A percentile compares a stretch with the other conserved stretches of the same genome.
These are phyloP conservation scores for Coniochaeta prunicola DNA, from an alignment of 2,329 filamentous ascomycete genomes.

Conservation along the genomic window DNA sequence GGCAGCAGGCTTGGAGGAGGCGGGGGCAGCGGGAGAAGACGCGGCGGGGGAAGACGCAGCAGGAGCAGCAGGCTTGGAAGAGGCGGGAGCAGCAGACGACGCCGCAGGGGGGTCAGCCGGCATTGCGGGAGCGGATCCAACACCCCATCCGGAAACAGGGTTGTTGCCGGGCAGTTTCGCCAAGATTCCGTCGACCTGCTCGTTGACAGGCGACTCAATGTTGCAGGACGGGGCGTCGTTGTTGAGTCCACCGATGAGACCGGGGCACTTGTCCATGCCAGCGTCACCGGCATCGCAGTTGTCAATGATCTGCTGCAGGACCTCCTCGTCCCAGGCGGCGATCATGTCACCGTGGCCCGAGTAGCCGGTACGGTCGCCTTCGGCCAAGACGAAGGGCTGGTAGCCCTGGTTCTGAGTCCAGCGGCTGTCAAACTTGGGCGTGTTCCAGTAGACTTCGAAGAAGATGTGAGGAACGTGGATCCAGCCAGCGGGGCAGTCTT, in stretches of 20 bases:
- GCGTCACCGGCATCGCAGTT: slow-evolving; percentile 53
- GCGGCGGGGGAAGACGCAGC: not conserved
- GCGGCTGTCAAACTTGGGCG: slow-evolving; percentile 40
- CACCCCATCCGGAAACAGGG: slow-evolving; percentile 41
- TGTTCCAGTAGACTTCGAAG: slow-evolving; percentile 55
- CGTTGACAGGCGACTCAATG: slow-evolving; percentile 38
- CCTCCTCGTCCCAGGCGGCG: slow-evolving; percentile 61
- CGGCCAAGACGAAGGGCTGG: slow-evolving; percentile 61
- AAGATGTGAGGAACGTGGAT: slow-evolving; percentile 51
- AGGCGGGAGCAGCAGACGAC: slow-evolving; percentile 2
- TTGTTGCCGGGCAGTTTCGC: slow-evolving; percentile 47
- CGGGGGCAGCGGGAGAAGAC: slow-evolving; percentile 5
- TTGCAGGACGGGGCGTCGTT: slow-evolving; percentile 38
- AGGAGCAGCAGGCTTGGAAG: not conserved
- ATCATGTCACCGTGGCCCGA: slow-evolving; percentile 67
- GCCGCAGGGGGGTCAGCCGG: not conserved
- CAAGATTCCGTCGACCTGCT: slow-evolving; percentile 35
- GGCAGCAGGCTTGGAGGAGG: not conserved
- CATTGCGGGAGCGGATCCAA: not conserved
- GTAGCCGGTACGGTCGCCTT: slow-evolving; percentile 64
- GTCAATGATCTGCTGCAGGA: slow-evolving; percentile 60
- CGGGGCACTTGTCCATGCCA: slow-evolving; percentile 57
- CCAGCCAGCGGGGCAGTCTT: slow-evolving; percentile 47
- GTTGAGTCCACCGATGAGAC: slow-evolving; percentile 47
- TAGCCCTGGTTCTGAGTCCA: slow-evolving; percentile 46